Evolutionary conservation across 805 yeast species (phyloP).

Genomic region (Ogataea ganodermae): DNA sequence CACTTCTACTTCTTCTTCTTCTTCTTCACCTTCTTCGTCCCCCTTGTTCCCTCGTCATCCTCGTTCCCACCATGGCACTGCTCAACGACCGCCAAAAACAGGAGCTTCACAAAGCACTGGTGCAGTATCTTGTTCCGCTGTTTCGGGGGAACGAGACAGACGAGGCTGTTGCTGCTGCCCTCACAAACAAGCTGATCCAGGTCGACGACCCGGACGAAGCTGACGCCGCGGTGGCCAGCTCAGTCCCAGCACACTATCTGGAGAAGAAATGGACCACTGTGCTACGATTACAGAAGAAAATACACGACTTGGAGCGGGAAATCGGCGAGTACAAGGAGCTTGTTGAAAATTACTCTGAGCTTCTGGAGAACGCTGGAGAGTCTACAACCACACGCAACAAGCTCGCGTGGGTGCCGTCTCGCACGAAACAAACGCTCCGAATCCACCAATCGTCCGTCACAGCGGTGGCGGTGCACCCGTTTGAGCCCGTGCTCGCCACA

Average conservation of each 20-base stretch:
- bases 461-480: constrained; percentile 71
- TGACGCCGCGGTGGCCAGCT: constrained; percentile 2
- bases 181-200: constrained; percentile 12
- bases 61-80: constrained; percentile 17
- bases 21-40: neutral
- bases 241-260: constrained; percentile 38
- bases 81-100: constrained; percentile 36
- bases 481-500: constrained; percentile 61
- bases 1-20: neutral
- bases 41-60: neutral
- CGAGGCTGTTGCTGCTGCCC: neutral
- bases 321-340: constrained; percentile 49
- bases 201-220: constrained; percentile 8
- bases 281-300: constrained; percentile 71
- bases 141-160: constrained; percentile 10
- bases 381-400: constrained; percentile 24
- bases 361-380: constrained; percentile 8
- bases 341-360: constrained; percentile 33
- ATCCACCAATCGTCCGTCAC: constrained; percentile 65
- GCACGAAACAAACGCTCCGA: constrained; percentile 44
- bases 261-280: constrained; percentile 90
- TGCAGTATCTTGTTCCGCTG: constrained; percentile 34
- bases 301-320: constrained; percentile 68
- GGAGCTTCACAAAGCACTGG: constrained; percentile 39
- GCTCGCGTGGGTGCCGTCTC: constrained; percentile 64